Evolutionary conservation across 2,329 filamentous ascomycete genomes (phyloP).

Genomic region (Cucurbitaria berberidis): DNA sequence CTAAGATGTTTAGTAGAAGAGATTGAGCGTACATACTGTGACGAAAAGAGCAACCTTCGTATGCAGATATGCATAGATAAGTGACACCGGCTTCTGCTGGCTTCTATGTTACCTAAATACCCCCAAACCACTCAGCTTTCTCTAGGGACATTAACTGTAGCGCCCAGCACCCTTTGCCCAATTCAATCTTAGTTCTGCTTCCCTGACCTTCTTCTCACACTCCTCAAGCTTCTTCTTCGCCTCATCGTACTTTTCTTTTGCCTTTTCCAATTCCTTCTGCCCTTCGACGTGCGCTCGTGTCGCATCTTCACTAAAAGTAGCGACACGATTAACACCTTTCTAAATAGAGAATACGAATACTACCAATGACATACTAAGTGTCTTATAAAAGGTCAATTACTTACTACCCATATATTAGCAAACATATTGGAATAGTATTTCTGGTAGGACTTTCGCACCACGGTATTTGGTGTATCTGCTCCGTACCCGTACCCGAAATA

Average conservation of each 20-base stretch:
- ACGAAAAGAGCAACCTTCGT: not conserved
- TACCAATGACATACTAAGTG: too few species aligned
- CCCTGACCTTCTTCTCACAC: slow-evolving; percentile 20
- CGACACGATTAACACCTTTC: too few species aligned
- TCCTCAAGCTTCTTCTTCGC: slow-evolving; percentile 24
- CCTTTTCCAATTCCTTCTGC: slow-evolving; percentile 14
- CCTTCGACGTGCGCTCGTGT: slow-evolving; percentile 23
- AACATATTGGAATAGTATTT: too few species aligned
- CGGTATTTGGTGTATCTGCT: not conserved
- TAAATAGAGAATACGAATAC: too few species aligned
- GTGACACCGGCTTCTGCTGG: not conserved
- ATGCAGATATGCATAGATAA: too few species aligned
- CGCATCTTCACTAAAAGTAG: too few species aligned
- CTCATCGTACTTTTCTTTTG: slow-evolving; percentile 21
- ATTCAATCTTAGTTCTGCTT: slow-evolving; percentile 15
- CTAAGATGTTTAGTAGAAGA: not conserved
- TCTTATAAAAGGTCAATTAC: too few species aligned
- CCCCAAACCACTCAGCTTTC: not conserved
- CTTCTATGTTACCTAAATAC: not conserved
- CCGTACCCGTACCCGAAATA: not conserved
- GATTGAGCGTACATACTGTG: not conserved
- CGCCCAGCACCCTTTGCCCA: slow-evolving; percentile 8
- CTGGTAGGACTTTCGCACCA: too few species aligned
- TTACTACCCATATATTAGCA: too few species aligned
- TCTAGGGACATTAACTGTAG: slow-evolving; percentile 3